Base-by-base conservation (phyloP, 352 stramenopile species). In the Phytophthora rubi region DNA sequence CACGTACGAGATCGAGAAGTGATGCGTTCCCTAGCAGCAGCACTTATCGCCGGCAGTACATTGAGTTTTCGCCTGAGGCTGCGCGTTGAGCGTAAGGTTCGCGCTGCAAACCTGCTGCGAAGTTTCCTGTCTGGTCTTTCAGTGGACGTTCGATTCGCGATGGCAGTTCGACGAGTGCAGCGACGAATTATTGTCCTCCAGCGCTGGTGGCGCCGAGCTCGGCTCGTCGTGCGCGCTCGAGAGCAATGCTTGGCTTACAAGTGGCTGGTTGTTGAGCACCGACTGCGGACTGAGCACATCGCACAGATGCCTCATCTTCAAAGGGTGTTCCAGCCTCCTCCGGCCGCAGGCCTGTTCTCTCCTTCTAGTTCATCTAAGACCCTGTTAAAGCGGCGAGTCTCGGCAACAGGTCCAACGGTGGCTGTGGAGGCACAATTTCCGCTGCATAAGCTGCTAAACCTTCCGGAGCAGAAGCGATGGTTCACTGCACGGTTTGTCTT, bases 81-180 rank as follows among this genome's bases (percentile, higher is more conserved):
- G 33, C 81, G 79, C 10, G 71, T 91, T 7, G 39, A 76, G 23
- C 70, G 69, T 9, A 88, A 86, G 51, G 63, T 44, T 15, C 57
- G 48, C 2, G 77, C 81, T 42, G 77, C 69, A 4, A 61, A 7
- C 7, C 71, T 86, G 16, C 53, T 91, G 21, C 70, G 81, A 4
- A 37, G 54, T 6, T 91, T 91, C 45, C 62, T 91, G 4, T 59
- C 61, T 16, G 83, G 83, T 1, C 53, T 91, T 13, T 88, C 83
- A 13, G 53, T 89, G 32, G 83, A 91, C 30, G 80, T 88, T 70
- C 81, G 80, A 23, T 91, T 91, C 15, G 78, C 81, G n/a, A 71
- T 91, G 53, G 76, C 81, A 44, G 87, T 91, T 74, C 75, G 85
- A 58, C 79, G 81, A 26, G 70, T 89, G 53, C 83, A 88, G 59